Evolutionary conservation across 306 rosid genomes (phyloP).

Genomic region (Sophora flavescens): DNA sequence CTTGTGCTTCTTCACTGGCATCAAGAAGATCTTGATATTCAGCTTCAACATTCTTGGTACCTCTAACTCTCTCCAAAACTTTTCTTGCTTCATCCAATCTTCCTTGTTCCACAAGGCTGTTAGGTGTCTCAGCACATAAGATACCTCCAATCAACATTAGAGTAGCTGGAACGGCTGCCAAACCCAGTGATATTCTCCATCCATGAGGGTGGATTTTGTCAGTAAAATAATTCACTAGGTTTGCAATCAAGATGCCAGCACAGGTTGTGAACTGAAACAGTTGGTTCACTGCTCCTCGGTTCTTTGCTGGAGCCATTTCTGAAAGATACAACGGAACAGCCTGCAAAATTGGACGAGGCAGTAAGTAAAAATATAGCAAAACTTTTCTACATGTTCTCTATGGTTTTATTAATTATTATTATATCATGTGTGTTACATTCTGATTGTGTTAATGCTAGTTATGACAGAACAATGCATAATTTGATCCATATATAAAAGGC

Average conservation of each 20-base stretch:
- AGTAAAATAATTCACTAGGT: slow-evolving; percentile 79
- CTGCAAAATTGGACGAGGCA: slow-evolving; percentile 51
- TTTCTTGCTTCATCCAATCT: slow-evolving; percentile 68
- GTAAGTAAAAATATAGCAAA: slow-evolving; percentile 4
- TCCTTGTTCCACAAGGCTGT: slow-evolving; percentile 96
- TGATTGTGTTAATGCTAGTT: not conserved
- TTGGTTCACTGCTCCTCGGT: slow-evolving; percentile 90
- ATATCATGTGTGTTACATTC: not conserved
- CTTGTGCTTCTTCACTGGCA: slow-evolving; percentile 79
- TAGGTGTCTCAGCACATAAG: slow-evolving; percentile 94
- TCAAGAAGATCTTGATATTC: slow-evolving; percentile 89
- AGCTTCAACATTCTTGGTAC: slow-evolving; percentile 83
- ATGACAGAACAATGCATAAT: not conserved
- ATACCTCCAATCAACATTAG: slow-evolving; percentile 88
- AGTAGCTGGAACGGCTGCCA: slow-evolving; percentile 86
- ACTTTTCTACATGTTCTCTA: not conserved
- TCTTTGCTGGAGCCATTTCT: slow-evolving; percentile 95
- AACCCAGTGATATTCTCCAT: slow-evolving; percentile 92
- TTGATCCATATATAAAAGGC: too few relatives aligned
- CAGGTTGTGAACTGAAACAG: slow-evolving; percentile 94
- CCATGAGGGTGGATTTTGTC: slow-evolving; percentile 84
- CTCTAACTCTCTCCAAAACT: slow-evolving; percentile 84
- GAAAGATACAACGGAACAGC: slow-evolving; percentile 97
- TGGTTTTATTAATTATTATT: not conserved
- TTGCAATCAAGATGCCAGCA: slow-evolving; percentile 77